Conservation (phyloP, 352 stramenopile species). For the Bremia lactucae region DNA sequence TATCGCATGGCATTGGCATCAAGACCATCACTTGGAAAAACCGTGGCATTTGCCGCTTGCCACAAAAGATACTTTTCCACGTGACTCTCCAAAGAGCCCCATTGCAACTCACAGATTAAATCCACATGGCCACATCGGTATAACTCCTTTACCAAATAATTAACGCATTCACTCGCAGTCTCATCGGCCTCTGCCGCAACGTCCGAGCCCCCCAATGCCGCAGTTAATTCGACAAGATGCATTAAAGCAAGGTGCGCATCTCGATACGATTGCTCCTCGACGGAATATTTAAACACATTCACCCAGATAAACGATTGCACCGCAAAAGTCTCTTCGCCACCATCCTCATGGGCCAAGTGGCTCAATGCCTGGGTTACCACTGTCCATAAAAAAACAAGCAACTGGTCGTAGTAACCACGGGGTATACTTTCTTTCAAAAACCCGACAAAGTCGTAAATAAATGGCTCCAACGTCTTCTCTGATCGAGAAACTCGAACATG, state of each 20-base stretch:
- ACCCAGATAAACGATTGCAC: conserved; percentile 74
- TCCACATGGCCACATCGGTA: conserved; percentile 55
- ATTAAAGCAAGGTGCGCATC: conserved; percentile 68
- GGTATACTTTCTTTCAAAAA: conserved; percentile 60
- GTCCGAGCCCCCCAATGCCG: conserved; percentile 11
- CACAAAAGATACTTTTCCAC: conserved; percentile 67
- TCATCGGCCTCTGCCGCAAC: conserved; percentile 9
- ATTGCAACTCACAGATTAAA: conserved; percentile 64
- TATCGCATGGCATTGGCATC: conserved; percentile 41
- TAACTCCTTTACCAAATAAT: conserved; percentile 64
- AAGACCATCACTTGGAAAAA: conserved; percentile 23
- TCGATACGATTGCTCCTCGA: conserved; percentile 47
- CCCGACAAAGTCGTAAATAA: conserved; percentile 50
- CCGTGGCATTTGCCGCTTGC: conserved; percentile 58
- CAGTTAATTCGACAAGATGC: conserved; percentile 39
- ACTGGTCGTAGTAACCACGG: conserved; percentile 40
- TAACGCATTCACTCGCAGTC: conserved; percentile 56
- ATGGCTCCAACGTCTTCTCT: conserved; percentile 33
- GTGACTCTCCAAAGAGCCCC: conserved; percentile 40
- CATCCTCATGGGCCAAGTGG: conserved; percentile 18
- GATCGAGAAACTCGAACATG: conserved; percentile 5
- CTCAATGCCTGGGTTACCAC: conserved; percentile 46
- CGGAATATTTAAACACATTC: conserved; percentile 75
- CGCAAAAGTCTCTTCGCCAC: conserved; percentile 21
- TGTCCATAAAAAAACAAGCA: conserved; percentile 55